A percentile compares a stretch with the other conserved stretches of the same genome.
These are phyloP conservation scores for Glaciozyma antarctica DNA, from an alignment of 768 basidiomycete species.

Conservation along the genomic window DNA sequence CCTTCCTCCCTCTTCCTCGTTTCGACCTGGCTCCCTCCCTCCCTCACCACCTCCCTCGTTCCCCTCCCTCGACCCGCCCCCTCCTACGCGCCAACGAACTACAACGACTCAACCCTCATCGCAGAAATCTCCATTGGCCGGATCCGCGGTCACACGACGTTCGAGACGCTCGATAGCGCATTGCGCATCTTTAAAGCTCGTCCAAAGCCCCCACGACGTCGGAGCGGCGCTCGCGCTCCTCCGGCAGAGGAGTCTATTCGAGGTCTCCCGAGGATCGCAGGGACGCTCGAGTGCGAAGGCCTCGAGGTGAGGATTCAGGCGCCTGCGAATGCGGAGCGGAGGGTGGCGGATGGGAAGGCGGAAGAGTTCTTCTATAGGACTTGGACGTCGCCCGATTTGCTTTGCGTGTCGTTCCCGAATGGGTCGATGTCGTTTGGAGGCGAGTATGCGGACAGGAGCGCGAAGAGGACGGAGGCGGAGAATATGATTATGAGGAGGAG, in stretches of 20 bases:
- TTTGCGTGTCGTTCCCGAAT: conserved; percentile 18
- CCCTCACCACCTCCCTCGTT: not conserved
- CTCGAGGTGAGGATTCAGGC: conserved; percentile 18
- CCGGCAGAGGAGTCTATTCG: not conserved
- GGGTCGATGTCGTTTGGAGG: conserved; percentile 10
- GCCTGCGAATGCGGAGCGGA: not conserved
- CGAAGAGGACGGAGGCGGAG: conserved; percentile 12
- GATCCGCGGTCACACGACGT: conserved; percentile 17
- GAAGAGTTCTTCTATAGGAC: conserved; percentile 21
- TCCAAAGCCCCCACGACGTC: not conserved
- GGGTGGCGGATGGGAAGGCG: conserved; percentile 1
- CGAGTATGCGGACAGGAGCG: conserved; percentile 16
- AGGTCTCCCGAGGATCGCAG: conserved; percentile 16
- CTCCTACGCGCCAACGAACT: not conserved
- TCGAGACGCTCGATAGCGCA: conserved; percentile 22
- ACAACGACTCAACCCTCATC: conserved; percentile 22
- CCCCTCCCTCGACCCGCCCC: not conserved
- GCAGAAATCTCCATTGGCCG: conserved; percentile 11
- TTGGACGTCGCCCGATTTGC: conserved; percentile 20
- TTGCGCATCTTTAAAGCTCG: conserved; percentile 24
- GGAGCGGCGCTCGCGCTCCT: not conserved
- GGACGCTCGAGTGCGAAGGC: conserved; percentile 2
- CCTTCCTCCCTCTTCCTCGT: conserved; percentile 12
- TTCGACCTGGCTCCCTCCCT: conserved; percentile 23
- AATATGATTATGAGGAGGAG: conserved; percentile 6